Conservation (phyloP, 805 yeast species). For the Kodamaea kakaduensis region DNA sequence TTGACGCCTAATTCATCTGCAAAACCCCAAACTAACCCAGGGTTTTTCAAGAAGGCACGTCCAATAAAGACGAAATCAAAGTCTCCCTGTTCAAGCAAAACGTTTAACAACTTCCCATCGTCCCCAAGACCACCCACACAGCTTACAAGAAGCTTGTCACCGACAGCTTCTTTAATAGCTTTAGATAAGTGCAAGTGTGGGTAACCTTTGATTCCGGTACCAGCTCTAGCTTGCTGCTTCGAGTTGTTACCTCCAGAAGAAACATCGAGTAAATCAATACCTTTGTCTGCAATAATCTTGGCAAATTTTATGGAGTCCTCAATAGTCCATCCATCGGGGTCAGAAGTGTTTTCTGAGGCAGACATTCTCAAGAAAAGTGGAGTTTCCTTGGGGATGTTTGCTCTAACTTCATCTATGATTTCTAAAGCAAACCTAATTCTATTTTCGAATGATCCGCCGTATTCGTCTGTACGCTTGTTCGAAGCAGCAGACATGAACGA, state of each 20-base stretch:
- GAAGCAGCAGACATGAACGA: constrained; percentile 32
- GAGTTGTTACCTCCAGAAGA: constrained; percentile 50
- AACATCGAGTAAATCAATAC: constrained; percentile 51
- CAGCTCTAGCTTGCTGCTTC: constrained; percentile 24
- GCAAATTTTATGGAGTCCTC: constrained; percentile 43
- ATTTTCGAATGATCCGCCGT: constrained; percentile 37
- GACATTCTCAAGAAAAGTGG: constrained; percentile 49
- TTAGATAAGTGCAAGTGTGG: constrained; percentile 39
- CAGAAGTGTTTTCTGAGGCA: constrained; percentile 38
- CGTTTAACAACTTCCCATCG: constrained; percentile 33
- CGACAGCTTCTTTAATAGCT: constrained; percentile 41
- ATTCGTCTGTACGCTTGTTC: constrained; percentile 31
- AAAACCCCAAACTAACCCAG: constrained; percentile 47
- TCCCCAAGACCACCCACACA: constrained; percentile 44
- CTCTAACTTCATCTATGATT: constrained; percentile 35
- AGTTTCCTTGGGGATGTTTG: constrained; percentile 32
- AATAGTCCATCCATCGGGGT: constrained; percentile 38
- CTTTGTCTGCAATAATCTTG: constrained; percentile 35
- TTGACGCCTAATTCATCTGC: constrained; percentile 47
- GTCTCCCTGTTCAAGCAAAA: constrained; percentile 37
- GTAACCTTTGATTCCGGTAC: constrained; percentile 17
- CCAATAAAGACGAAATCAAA: constrained; percentile 50
- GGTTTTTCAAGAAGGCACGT: constrained; percentile 42
- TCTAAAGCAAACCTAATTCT: constrained; percentile 32
- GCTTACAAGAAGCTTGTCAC: constrained; percentile 40